Conservation (phyloP, 1,284 basidiomycete genomes). For the Naganishia liquefaciens region DNA sequence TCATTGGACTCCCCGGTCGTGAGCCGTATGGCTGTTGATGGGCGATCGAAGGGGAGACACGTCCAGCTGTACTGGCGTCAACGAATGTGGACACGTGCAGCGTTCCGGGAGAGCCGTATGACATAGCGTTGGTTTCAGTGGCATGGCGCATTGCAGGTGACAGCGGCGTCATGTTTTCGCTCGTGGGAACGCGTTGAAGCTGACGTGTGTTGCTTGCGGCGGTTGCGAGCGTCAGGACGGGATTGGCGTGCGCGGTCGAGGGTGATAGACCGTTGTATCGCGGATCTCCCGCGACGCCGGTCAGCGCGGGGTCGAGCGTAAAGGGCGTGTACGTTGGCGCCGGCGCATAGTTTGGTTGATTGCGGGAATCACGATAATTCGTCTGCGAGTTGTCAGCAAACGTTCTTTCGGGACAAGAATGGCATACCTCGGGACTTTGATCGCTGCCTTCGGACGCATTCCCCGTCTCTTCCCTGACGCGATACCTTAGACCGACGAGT, state of each 20-base stretch:
- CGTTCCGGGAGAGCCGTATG: constrained; percentile 11
- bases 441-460: constrained; percentile 17
- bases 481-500: constrained; percentile 29
- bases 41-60: constrained; percentile 11
- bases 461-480: constrained; percentile 20
- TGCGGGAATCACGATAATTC: constrained; percentile 8
- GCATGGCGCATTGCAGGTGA: constrained; percentile 30
- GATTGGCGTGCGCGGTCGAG: constrained; percentile 18
- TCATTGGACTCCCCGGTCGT: constrained; percentile 31
- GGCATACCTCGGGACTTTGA: constrained; percentile 21
- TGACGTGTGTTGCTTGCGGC: constrained; percentile 35
- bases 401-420: too few species aligned
- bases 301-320: constrained; percentile 28
- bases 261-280: constrained; percentile 20
- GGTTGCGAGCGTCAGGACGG: constrained; percentile 23
- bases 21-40: constrained; percentile 28
- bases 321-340: constrained; percentile 22
- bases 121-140: not conserved
- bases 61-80: not conserved
- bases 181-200: constrained; percentile 10
- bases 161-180: constrained; percentile 24
- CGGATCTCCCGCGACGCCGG: constrained; percentile 9
- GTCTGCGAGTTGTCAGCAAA: constrained; percentile 1
- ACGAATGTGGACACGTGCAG: constrained; percentile 22
- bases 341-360: constrained; percentile 6